phyloP scores from a whole-genome alignment of 176 grass and related monocot species.

The Lolium rigidum region DNA sequence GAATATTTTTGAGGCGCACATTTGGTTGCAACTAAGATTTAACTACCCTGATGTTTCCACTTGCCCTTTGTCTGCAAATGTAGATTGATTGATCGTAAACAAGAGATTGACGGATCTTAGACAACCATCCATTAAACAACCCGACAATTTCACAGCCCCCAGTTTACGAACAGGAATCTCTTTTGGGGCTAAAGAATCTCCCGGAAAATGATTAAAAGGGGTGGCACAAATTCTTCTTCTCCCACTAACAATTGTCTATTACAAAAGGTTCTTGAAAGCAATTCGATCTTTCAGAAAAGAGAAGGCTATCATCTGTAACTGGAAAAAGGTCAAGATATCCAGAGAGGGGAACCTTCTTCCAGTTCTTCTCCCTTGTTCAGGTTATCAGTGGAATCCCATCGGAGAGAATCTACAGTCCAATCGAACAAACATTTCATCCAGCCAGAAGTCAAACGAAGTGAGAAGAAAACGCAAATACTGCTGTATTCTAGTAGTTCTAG shows the following conservation, averaged over 20 bases:
- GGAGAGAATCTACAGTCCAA: neutral
- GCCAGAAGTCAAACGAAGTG: neutral
- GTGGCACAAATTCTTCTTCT: neutral
- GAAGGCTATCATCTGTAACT: neutral
- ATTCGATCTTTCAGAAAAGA: neutral
- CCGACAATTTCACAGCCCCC: neutral
- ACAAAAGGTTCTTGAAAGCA: neutral
- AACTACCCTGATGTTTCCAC: too few species aligned
- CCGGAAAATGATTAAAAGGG: slow-evolving; percentile 11
- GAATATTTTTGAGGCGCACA: too few species aligned
- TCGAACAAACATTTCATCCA: neutral
- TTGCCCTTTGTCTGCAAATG: neutral
- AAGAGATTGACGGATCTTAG: neutral
- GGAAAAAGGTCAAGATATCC: neutral
- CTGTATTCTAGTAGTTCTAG: neutral
- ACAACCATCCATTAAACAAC: neutral
- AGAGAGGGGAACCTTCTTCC: neutral
- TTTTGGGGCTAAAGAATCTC: neutral
- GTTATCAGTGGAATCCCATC: neutral
- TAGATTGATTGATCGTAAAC: neutral
- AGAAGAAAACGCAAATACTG: neutral
- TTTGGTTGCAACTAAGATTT: too few species aligned
- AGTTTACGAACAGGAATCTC: neutral
- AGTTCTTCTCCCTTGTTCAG: neutral
- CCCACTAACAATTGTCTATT: neutral